These are phyloP conservation scores for Talaromyces adpressus DNA, from an alignment of 495 filamentous ascomycete species.

Conservation along the genomic window DNA sequence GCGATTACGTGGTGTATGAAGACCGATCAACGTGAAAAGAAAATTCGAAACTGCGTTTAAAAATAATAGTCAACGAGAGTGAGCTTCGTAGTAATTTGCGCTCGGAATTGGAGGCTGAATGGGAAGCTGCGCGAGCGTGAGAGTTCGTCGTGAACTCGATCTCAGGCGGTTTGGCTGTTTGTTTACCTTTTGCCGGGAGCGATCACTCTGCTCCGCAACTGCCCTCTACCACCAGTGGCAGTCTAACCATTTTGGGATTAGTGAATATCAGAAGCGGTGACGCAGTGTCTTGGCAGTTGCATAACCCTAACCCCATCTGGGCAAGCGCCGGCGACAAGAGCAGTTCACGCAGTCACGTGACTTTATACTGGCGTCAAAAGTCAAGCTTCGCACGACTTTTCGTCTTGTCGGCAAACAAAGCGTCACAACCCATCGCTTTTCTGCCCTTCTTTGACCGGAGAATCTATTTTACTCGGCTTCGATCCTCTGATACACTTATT, in stretches of 20 bases:
- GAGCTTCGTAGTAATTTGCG: not conserved
- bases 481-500: not conserved
- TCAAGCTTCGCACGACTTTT: not conserved
- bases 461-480: not conserved
- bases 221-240: not conserved
- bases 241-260: not conserved
- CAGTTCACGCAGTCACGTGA: not conserved
- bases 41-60: not conserved
- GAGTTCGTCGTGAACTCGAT: not conserved
- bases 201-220: constrained; percentile 7
- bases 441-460: not conserved
- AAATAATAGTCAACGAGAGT: not conserved
- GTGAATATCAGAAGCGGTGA: not conserved
- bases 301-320: not conserved
- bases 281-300: not conserved
- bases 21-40: not conserved
- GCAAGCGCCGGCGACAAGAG: not conserved
- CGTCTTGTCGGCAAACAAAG: not conserved
- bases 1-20: not conserved
- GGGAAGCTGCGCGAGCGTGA: not conserved
- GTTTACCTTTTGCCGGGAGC: constrained; percentile 10
- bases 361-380: not conserved
- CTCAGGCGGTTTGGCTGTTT: constrained; percentile 2
- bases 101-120: not conserved
- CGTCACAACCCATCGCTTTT: not conserved